These are phyloP conservation scores for Alternaria sp. DNA, from an alignment of 2,329 filamentous ascomycete genomes.

Conservation along the genomic window DNA sequence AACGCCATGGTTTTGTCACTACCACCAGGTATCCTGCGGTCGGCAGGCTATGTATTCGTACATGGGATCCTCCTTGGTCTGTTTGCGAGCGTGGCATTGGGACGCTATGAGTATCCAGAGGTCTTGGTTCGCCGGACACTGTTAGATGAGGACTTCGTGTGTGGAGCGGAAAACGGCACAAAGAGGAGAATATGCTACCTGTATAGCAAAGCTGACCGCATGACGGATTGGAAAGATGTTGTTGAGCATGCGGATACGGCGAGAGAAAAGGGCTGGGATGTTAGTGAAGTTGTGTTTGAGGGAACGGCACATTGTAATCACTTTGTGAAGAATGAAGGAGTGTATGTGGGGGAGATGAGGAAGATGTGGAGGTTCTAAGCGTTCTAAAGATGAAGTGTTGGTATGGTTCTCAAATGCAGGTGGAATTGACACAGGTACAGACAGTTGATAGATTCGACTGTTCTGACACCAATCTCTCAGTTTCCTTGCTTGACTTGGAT, in stretches of 20 bases:
- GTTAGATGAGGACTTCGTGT: conserved; percentile 14
- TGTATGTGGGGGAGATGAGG: conserved; percentile 60
- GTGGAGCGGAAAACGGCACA: background rate
- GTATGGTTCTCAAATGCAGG: background rate
- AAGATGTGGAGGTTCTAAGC: conserved; percentile 10
- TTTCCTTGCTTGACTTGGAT: background rate
- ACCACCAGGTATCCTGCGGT: conserved; percentile 5
- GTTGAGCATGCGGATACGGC: conserved; percentile 60
- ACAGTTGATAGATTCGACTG: background rate
- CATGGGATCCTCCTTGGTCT: conserved; percentile 2
- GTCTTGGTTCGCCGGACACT: conserved; percentile 4
- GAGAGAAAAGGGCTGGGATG: conserved; percentile 56
- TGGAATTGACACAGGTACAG: background rate
- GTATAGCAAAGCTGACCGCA: conserved; percentile 63
- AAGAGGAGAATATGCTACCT: conserved; percentile 63
- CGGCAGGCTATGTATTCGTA: background rate
- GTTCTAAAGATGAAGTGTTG: background rate
- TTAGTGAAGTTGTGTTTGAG: conserved; percentile 61
- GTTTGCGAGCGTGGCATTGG: conserved; percentile 3
- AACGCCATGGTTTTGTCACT: conserved; percentile 14
- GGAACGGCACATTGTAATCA: conserved; percentile 67
- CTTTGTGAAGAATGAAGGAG: conserved; percentile 61
- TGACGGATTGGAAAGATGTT: conserved; percentile 63
- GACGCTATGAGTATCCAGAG: conserved; percentile 18
- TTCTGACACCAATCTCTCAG: too few species aligned